A percentile compares a stretch with the other conserved stretches of the same genome.
Conservation (phyloP, 352 stramenopile genomes). For the Elongisporangium anandrum region DNA sequence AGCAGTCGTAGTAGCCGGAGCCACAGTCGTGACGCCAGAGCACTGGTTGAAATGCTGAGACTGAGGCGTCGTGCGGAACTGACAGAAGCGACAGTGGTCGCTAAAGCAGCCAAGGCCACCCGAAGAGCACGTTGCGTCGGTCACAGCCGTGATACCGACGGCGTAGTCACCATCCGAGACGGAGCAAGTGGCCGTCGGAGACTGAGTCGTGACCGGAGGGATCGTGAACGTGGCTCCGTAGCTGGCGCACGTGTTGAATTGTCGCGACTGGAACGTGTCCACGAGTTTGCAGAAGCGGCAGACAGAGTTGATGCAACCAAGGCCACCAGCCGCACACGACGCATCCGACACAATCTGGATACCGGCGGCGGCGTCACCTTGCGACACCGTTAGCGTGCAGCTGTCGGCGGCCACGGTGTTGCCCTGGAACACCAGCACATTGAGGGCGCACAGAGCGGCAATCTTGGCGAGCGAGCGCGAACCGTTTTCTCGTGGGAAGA, state of each 20-base stretch:
- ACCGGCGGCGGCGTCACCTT: conserved; percentile 4
- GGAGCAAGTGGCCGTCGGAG: conserved; percentile 5
- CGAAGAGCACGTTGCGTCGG: conserved; percentile 16
- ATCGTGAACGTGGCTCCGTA: conserved; percentile 3
- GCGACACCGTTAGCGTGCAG: conserved; percentile 1
- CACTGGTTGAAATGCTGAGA: conserved; percentile 16
- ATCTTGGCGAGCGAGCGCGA: no score
- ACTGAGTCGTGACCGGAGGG: conserved; percentile 1
- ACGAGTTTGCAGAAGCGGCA: conserved; percentile 29
- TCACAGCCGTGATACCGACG: conserved; percentile 23
- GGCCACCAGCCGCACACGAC: conserved; percentile 18
- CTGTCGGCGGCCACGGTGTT: no score
- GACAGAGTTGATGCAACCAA: conserved; percentile 23
- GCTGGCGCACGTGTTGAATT: conserved; percentile 17
- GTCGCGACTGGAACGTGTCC: conserved; percentile 16
- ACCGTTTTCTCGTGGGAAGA: no score
- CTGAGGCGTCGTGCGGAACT: conserved; percentile 12
- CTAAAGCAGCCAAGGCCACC: conserved; percentile 39
- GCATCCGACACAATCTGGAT: conserved; percentile 23
- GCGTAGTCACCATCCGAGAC: conserved; percentile 25
- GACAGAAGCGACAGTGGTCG: conserved; percentile 33
- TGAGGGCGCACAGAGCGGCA: no score
- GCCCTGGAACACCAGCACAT: no score
- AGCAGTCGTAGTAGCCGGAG: background rate
- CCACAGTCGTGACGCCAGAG: background rate